Base-by-base conservation (phyloP, 2,329 filamentous ascomycete species). In the Davidsoniella australis region DNA sequence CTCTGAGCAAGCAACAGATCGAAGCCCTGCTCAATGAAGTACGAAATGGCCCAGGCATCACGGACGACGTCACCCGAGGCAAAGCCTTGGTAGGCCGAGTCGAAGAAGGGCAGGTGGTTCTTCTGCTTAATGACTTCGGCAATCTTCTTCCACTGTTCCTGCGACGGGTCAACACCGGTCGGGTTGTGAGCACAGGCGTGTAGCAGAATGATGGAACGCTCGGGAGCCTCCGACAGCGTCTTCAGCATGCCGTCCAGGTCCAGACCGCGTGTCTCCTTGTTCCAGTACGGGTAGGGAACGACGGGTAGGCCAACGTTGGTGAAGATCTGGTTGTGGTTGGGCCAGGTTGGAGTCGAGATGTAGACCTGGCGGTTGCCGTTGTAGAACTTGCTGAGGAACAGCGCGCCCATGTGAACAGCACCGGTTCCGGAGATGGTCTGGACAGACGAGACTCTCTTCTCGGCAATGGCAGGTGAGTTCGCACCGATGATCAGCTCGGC, bases 241-340 rank as follows among this genome's bases (percentile, higher is more conserved):
- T 68, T 63, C 63, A 85, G 78, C 82, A 96, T 88, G 67, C 87
- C 89, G 53, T 83, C 78, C 60, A 94, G 88, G 67, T 96, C 87
- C 47, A 98, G 80, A 45, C 86, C 88, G 63, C 86, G 88, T 56
- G 88, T 94, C 62, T 83, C 64, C 63, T 85, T 78, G 64, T 80
- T 81, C 70, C 94, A 98, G 73, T 98, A 98, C 45, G 89, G 91
- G 69, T 98, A 98, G 56, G 77, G 77, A 57, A 80, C 80, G 58
- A 86, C 76, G 33, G 77, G 69, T 26, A 96, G 71, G 58, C 76
- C 73, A 61, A 95, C 87, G 62, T 96, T 96, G 66, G 72, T 76
- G 71, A 98, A 94, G 72, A 98, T 95, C 67, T 96, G 91, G 70
- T 93, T 81, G 78, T 98, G 91, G 71, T 98, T 98, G 57, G 84